Conservation (phyloP, 805 yeast genomes). For the Lipomyces starkeyi region DNA sequence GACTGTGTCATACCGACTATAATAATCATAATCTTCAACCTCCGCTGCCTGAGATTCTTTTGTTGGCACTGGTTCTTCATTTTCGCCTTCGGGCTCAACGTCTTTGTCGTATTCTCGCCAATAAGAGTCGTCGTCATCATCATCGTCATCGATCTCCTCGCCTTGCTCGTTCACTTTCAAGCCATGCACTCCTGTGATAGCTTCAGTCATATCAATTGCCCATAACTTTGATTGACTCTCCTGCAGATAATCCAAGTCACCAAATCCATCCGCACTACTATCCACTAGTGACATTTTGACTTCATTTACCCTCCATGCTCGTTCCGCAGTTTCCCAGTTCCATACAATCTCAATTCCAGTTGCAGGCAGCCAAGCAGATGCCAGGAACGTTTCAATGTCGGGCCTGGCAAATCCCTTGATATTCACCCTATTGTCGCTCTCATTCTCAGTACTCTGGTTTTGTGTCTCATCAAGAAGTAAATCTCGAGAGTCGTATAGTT, state of each 20-base stretch:
- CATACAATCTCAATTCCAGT: slow-evolving; percentile 17
- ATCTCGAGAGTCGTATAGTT: slow-evolving; percentile 22
- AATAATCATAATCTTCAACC: slow-evolving; percentile 30
- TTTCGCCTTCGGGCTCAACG: slow-evolving; percentile 33
- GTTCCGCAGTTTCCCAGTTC: slow-evolving; percentile 22
- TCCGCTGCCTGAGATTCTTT: not conserved
- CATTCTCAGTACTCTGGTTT: not conserved
- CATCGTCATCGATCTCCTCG: slow-evolving; percentile 23
- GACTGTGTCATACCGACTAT: slow-evolving; percentile 34
- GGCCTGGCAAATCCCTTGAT: slow-evolving; percentile 19
- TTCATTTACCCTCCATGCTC: slow-evolving; percentile 29
- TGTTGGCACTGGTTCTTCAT: slow-evolving; percentile 5
- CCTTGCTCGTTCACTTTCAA: slow-evolving; percentile 19
- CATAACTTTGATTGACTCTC: not conserved
- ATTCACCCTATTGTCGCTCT: not conserved
- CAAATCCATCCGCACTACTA: not conserved
- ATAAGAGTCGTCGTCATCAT: slow-evolving; percentile 37
- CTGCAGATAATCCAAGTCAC: slow-evolving; percentile 7
- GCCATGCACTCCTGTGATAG: not conserved
- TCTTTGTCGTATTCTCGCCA: slow-evolving; percentile 34
- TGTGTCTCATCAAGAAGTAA: not conserved
- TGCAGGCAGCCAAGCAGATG: slow-evolving; percentile 6
- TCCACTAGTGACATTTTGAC: slow-evolving; percentile 7
- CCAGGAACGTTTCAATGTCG: slow-evolving; percentile 26
- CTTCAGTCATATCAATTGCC: slow-evolving; percentile 3